These are phyloP conservation scores for Meyerozyma sp. DNA, from an alignment of 1,139 yeast species.

Conservation along the genomic window DNA sequence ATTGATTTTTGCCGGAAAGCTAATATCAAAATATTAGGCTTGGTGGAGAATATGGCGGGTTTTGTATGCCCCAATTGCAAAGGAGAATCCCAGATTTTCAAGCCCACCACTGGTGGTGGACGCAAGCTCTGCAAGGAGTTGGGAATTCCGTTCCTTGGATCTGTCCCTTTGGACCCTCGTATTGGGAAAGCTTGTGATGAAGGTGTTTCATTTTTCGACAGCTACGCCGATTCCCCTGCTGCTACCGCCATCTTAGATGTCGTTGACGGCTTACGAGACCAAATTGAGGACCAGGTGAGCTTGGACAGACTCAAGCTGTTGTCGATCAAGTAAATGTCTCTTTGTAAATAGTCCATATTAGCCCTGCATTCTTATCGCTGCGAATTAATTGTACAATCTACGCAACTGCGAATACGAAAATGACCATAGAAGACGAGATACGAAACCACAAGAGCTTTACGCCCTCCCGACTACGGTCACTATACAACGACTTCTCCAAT, in stretches of 20 bases:
- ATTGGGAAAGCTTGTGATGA: conserved; percentile 84
- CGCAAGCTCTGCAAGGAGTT: conserved; percentile 74
- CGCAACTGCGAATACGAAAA: background rate
- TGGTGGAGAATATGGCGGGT: conserved; percentile 97
- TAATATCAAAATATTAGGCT: conserved; percentile 74
- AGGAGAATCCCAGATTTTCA: conserved; percentile 85
- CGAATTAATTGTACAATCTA: background rate
- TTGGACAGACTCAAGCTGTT: background rate
- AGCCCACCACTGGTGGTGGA: conserved; percentile 97
- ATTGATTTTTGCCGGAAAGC: conserved; percentile 94
- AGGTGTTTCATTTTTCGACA: conserved; percentile 83
- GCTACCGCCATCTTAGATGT: conserved; percentile 81
- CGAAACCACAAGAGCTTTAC: conserved; percentile 28
- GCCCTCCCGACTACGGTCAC: conserved; percentile 50
- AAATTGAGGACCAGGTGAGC: conserved; percentile 21
- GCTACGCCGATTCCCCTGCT: conserved; percentile 90
- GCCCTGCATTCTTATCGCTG: background rate
- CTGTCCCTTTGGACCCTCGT: conserved; percentile 93
- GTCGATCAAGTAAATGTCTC: background rate
- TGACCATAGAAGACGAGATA: conserved; percentile 12
- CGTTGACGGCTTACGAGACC: conserved; percentile 57
- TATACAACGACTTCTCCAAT: conserved; percentile 56
- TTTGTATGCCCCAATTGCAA: conserved; percentile 95
- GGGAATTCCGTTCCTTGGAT: conserved; percentile 73
- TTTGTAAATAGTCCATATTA: background rate